A percentile compares a stretch with the other conserved stretches of the same genome.
These are phyloP conservation scores for Arthrocladium fulminans DNA, from an alignment of 2,329 filamentous ascomycete genomes.

Conservation along the genomic window DNA sequence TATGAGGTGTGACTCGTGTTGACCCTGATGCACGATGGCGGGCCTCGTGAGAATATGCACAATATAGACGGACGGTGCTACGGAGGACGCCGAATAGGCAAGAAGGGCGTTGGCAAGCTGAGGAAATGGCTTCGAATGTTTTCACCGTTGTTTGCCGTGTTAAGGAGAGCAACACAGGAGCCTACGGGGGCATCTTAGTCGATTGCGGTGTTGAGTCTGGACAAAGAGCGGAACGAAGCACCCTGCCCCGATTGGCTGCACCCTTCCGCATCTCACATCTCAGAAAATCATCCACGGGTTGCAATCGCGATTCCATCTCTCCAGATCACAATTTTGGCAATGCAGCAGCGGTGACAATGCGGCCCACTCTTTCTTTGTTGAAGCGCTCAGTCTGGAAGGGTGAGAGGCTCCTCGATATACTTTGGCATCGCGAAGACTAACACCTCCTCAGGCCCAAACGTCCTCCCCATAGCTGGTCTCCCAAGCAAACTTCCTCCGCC, in stretches of 20 bases:
- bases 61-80: neutral
- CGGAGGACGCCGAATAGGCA: neutral
- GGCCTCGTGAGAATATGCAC: neutral
- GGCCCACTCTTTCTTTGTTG: constrained; percentile 57
- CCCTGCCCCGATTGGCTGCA: constrained; percentile 8
- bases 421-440: neutral
- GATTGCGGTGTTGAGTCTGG: neutral
- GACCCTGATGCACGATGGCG: neutral
- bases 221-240: neutral
- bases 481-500: constrained; percentile 38
- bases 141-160: neutral
- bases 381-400: constrained; percentile 86
- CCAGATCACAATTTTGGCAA: neutral
- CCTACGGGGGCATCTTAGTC: neutral
- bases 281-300: neutral
- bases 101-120: neutral
- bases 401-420: constrained; percentile 31
- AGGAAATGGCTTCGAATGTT: neutral
- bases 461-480: constrained; percentile 32
- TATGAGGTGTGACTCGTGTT: too few species aligned
- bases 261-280: neutral
- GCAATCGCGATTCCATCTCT: neutral
- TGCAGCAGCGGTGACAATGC: constrained; percentile 42
- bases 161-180: neutral
- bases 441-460: constrained; percentile 20